These are phyloP conservation scores for Claviceps arundinis DNA, from an alignment of 2,329 filamentous ascomycete genomes.

Conservation along the genomic window DNA sequence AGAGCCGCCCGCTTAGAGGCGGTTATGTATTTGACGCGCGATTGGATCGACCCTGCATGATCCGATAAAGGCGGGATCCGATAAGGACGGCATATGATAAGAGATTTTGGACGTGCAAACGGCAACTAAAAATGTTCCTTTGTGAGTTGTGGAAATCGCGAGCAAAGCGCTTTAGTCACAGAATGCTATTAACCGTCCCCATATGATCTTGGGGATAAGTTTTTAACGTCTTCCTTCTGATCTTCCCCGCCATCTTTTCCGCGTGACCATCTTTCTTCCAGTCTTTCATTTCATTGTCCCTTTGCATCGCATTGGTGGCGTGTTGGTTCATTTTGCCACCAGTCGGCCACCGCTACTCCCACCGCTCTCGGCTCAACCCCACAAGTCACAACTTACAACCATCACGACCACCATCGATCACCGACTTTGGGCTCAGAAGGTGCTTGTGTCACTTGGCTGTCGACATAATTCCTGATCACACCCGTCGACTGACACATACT, in stretches of 20 bases:
- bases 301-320: not conserved
- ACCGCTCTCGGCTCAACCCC: no score
- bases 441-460: not conserved
- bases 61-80: slow-evolving; percentile 3
- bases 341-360: no score
- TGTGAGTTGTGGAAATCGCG: not conserved
- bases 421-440: not conserved
- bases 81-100: not conserved
- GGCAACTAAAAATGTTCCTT: not conserved
- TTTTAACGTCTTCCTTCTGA: not conserved
- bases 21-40: no score
- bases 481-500: not conserved
- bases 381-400: not conserved
- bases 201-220: no score
- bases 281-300: not conserved
- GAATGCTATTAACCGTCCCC: not conserved
- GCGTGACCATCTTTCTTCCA: not conserved
- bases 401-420: not conserved
- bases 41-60: not conserved
- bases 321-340: not conserved
- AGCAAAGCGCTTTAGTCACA: not conserved
- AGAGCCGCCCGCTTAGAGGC: no score
- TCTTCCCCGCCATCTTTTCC: not conserved
- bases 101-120: not conserved
- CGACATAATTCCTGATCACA: not conserved